Conservation (phyloP, 108 stramenopile species). For the Nitzschia sp. region DNA sequence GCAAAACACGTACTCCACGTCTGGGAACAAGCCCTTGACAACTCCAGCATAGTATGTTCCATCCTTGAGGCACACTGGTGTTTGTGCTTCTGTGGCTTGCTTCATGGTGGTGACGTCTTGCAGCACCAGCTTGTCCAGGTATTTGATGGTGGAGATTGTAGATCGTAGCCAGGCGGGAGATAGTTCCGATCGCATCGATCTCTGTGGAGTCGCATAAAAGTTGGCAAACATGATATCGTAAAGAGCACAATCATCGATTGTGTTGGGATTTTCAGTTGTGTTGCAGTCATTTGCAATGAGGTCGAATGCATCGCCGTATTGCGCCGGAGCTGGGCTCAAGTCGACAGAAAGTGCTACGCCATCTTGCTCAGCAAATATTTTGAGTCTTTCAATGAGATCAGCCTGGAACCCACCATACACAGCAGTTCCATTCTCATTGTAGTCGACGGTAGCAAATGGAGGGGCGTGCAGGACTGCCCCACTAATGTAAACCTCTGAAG, state of each 20-base stretch:
- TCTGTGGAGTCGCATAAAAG: conserved; percentile 5
- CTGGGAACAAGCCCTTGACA: not conserved
- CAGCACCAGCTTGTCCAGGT: not conserved
- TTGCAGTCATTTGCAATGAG: conserved; percentile 4
- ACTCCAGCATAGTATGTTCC: not conserved
- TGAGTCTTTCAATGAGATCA: conserved; percentile 12
- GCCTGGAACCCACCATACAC: conserved; percentile 1
- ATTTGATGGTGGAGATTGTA: conserved; percentile 2
- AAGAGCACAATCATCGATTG: conserved; percentile 1
- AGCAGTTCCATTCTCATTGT: no score
- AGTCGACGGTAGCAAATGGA: no score
- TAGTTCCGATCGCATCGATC: conserved; percentile 4
- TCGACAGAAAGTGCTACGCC: not conserved
- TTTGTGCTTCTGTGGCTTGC: not conserved
- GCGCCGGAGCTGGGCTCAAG: not conserved
- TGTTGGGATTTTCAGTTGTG: not conserved
- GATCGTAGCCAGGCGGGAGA: conserved; percentile 14
- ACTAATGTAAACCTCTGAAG: no score
- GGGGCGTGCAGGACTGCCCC: no score
- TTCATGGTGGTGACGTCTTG: conserved; percentile 9
- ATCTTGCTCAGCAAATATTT: conserved; percentile 9
- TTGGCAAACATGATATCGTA: conserved; percentile 19
- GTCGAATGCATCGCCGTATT: not conserved
- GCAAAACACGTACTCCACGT: not conserved
- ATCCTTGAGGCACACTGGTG: not conserved